These are phyloP conservation scores for Kodamaea laetipori DNA, from an alignment of 805 yeast species.

Conservation along the genomic window DNA sequence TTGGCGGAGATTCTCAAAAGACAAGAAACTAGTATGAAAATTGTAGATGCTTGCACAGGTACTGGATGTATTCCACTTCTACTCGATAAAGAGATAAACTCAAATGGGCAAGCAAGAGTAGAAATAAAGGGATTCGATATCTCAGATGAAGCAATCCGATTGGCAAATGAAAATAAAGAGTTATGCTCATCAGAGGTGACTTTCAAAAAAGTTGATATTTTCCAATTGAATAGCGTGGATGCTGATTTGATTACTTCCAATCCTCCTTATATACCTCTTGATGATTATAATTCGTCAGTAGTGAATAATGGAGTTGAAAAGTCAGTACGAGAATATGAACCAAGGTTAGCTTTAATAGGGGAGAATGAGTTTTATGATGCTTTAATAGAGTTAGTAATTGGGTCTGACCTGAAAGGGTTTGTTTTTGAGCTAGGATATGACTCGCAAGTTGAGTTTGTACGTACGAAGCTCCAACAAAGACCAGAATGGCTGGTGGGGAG, in stretches of 20 bases:
- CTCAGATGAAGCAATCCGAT: constrained; percentile 50
- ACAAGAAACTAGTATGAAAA: constrained; percentile 20
- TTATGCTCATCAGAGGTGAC: constrained; percentile 7
- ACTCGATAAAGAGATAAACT: constrained; percentile 37
- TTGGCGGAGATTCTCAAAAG: constrained; percentile 27
- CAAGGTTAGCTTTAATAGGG: constrained; percentile 77
- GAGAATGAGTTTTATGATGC: constrained; percentile 68
- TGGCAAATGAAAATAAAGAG: constrained; percentile 50
- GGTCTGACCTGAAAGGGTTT: constrained; percentile 52
- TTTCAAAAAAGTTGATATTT: constrained; percentile 4
- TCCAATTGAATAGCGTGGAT: background rate
- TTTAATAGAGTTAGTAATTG: constrained; percentile 48
- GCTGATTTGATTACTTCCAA: constrained; percentile 72
- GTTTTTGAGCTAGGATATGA: constrained; percentile 76
- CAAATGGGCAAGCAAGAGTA: constrained; percentile 17
- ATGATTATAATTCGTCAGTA: constrained; percentile 42
- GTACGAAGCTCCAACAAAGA: constrained; percentile 16
- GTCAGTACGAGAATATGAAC: constrained; percentile 77
- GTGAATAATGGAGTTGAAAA: constrained; percentile 47
- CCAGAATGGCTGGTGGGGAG: constrained; percentile 53
- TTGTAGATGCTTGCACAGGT: constrained; percentile 82
- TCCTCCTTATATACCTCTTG: constrained; percentile 80
- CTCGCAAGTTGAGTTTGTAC: constrained; percentile 54
- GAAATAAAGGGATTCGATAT: constrained; percentile 56
- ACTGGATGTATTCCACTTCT: constrained; percentile 81